Conservation (phyloP, 2,329 filamentous ascomycete genomes). For the Graphium sp. region DNA sequence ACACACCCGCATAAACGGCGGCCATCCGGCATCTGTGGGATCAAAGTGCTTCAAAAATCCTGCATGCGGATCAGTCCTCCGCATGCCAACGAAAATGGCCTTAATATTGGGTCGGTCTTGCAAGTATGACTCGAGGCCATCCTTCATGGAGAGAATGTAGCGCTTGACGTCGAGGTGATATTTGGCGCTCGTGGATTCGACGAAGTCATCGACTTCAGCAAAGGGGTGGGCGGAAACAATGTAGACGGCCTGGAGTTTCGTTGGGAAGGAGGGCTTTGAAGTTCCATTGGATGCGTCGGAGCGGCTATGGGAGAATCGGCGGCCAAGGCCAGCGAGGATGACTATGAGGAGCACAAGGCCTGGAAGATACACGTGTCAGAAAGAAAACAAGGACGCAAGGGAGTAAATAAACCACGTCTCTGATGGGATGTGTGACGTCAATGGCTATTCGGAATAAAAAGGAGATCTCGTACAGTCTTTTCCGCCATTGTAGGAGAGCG, state of each 20-base stretch:
- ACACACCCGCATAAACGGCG: conserved; percentile 80
- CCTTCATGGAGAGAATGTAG: conserved; percentile 65
- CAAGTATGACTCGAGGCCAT: conserved; percentile 65
- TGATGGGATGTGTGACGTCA: background rate
- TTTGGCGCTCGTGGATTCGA: conserved; percentile 40
- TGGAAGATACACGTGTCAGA: no score
- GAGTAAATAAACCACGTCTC: no score
- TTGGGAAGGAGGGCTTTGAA: conserved; percentile 20
- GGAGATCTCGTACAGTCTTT: conserved; percentile 60
- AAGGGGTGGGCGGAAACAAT: conserved; percentile 78
- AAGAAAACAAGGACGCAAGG: background rate
- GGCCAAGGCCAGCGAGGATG: conserved; percentile 51
- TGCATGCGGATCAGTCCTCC: conserved; percentile 67
- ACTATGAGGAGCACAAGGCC: conserved; percentile 77
- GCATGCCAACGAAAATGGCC: conserved; percentile 82
- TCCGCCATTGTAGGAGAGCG: conserved; percentile 90
- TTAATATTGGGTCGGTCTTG: conserved; percentile 42
- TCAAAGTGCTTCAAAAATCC: conserved; percentile 68
- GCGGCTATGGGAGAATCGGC: conserved; percentile 14
- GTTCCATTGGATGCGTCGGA: conserved; percentile 8
- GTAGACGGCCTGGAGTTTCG: conserved; percentile 63
- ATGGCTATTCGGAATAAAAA: background rate
- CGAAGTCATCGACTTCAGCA: conserved; percentile 71
- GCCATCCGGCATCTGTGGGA: conserved; percentile 79
- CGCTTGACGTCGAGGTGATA: conserved; percentile 66